A percentile compares a stretch with the other conserved stretches of the same genome.
Evolutionary conservation across 1,139 yeast genomes (phyloP).

Genomic region (Geotrichum carabidarum): DNA sequence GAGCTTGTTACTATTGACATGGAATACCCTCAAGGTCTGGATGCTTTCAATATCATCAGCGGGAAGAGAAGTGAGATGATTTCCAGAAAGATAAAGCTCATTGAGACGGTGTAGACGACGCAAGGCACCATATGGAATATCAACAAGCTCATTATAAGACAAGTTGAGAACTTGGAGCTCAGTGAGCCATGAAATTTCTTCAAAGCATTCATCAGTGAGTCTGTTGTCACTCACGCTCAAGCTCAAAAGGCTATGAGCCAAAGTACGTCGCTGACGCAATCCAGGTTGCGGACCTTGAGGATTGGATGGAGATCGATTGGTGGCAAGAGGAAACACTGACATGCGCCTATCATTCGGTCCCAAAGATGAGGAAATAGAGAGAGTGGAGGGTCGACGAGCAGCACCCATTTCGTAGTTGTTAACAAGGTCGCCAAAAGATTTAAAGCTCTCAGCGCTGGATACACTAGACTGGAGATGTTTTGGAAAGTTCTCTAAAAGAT

Average conservation of each 20-base stretch:
- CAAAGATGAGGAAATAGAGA: slow-evolving; percentile 26
- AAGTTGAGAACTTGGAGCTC: slow-evolving; percentile 64
- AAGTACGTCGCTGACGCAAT: slow-evolving; percentile 18
- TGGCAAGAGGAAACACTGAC: slow-evolving; percentile 8
- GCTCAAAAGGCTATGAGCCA: slow-evolving; percentile 44
- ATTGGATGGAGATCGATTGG: slow-evolving; percentile 4
- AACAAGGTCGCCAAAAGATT: slow-evolving; percentile 20
- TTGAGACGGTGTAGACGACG: slow-evolving; percentile 53
- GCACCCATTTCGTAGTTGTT: slow-evolving; percentile 22
- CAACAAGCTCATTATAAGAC: slow-evolving; percentile 77
- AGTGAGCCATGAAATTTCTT: slow-evolving; percentile 55
- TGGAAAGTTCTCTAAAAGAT: slow-evolving; percentile 64
- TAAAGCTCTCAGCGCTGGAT: slow-evolving; percentile 16
- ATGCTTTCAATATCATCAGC: slow-evolving; percentile 75
- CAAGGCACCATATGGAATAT: slow-evolving; percentile 70
- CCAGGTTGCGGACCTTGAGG: slow-evolving; percentile 16
- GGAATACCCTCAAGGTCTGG: slow-evolving; percentile 54
- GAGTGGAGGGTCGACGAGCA: slow-evolving; percentile 25
- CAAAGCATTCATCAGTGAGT: slow-evolving; percentile 71
- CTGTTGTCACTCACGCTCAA: slow-evolving; percentile 80
- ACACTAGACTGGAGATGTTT: slow-evolving; percentile 31
- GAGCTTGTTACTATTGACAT: slow-evolving; percentile 76
- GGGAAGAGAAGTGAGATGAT: slow-evolving; percentile 70
- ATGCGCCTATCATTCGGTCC: slow-evolving; percentile 16
- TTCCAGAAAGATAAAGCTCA: slow-evolving; percentile 80